Evolutionary conservation across 2,329 filamentous ascomycete genomes (phyloP).

Genomic region (Epichloe gansuensis): DNA sequence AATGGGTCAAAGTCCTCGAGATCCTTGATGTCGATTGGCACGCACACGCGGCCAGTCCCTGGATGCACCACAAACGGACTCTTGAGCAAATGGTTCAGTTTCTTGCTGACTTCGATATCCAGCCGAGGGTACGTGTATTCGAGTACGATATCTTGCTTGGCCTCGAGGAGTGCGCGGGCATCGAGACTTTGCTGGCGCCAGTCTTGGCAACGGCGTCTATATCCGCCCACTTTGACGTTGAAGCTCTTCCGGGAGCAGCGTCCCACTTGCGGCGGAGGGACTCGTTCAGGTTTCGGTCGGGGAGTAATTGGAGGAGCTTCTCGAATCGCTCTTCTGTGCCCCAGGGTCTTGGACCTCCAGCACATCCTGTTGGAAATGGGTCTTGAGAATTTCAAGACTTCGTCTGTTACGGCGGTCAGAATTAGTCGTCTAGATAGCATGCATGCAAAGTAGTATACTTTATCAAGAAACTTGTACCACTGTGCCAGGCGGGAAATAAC

Average conservation of each 20-base stretch:
- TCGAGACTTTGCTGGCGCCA: conserved; percentile 64
- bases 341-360: conserved; percentile 79
- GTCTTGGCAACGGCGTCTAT: conserved; percentile 78
- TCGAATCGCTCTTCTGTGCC: conserved; percentile 55
- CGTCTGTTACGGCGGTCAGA: conserved; percentile 35
- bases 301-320: conserved; percentile 72
- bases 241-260: conserved; percentile 63
- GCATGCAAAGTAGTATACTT: not conserved
- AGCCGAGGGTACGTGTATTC: conserved; percentile 97
- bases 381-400: conserved; percentile 72
- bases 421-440: too few species aligned
- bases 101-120: conserved; percentile 95
- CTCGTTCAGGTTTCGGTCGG: conserved; percentile 65
- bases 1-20: conserved; percentile 81
- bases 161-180: conserved; percentile 61
- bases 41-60: conserved; percentile 85
- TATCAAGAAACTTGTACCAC: not conserved
- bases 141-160: conserved; percentile 90
- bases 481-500: not conserved
- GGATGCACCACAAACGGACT: conserved; percentile 94
- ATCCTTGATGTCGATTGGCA: conserved; percentile 68
- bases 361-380: conserved; percentile 74
- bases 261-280: conserved; percentile 86
- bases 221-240: conserved; percentile 80
- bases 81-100: conserved; percentile 95